Percentiles rank a stretch among this genome's conserved stretches.
Evolutionary conservation across 2,329 filamentous ascomycete species (phyloP).

Genomic region (Colletotrichum noveboracense): DNA sequence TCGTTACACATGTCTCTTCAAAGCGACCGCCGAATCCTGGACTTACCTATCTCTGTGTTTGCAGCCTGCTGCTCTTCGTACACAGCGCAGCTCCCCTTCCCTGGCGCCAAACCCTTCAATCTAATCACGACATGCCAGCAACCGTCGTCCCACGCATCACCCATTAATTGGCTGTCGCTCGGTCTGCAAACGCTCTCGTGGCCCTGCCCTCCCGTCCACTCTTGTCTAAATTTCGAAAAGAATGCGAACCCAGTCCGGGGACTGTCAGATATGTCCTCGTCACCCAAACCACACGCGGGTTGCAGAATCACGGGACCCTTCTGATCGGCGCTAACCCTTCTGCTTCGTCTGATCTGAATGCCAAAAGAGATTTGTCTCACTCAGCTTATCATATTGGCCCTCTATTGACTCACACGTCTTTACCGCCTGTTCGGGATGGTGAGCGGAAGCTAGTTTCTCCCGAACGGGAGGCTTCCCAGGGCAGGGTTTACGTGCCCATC

Average conservation of each 20-base stretch:
- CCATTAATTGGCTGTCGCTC: neutral
- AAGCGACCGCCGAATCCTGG: neutral
- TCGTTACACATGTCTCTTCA: neutral
- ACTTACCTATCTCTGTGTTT: neutral
- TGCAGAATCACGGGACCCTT: neutral
- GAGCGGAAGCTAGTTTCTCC: neutral
- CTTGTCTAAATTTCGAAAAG: neutral
- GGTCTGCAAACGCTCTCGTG: neutral
- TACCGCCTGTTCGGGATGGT: neutral
- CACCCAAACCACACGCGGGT: neutral
- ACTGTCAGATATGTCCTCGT: neutral
- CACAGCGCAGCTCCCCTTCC: neutral
- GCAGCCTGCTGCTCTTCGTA: neutral
- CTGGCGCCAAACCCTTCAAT: neutral
- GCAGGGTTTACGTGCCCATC: neutral
- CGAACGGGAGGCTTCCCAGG: neutral
- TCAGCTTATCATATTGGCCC: neutral
- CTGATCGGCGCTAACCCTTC: neutral
- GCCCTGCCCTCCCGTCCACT: neutral
- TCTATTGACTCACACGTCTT: neutral
- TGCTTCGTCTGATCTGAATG: neutral
- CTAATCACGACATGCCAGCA: neutral
- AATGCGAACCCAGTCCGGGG: neutral
- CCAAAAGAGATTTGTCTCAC: neutral
- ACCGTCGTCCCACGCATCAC: neutral